A percentile compares a stretch with the other conserved stretches of the same genome.
phyloP scores from a whole-genome alignment of 2,329 filamentous ascomycete genomes.

The Periconia macrospinosa region DNA sequence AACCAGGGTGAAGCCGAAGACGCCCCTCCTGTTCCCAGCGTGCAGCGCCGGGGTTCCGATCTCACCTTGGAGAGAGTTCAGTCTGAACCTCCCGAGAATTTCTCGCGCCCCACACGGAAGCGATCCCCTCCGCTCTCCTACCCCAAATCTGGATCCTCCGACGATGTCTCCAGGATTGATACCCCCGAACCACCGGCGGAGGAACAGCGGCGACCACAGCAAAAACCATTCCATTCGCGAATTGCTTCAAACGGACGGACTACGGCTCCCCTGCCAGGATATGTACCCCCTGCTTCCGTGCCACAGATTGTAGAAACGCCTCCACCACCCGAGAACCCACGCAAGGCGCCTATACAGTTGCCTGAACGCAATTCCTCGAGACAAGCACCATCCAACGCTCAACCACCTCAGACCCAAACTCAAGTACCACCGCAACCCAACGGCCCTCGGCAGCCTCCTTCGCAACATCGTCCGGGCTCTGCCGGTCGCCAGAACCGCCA shows the following conservation, averaged over 20 bases:
- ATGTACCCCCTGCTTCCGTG: constrained; percentile 44
- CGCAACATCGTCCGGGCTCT: constrained; percentile 26
- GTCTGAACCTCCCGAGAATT: constrained; percentile 69
- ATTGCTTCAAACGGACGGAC: constrained; percentile 60
- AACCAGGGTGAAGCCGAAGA: constrained; percentile 53
- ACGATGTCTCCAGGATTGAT: constrained; percentile 22
- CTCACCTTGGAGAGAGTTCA: constrained; percentile 62
- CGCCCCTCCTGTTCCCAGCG: constrained; percentile 54
- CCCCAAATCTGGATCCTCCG: constrained; percentile 26
- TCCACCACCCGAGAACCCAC: constrained; percentile 38
- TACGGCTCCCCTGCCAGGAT: constrained; percentile 54
- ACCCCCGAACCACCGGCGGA: constrained; percentile 21
- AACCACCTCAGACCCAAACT: not conserved
- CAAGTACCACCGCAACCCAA: constrained; percentile 9
- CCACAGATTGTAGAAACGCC: constrained; percentile 69
- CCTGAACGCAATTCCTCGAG: constrained; percentile 58
- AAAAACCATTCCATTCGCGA: constrained; percentile 58
- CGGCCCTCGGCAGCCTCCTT: constrained; percentile 11
- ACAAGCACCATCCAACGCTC: constrained; percentile 32
- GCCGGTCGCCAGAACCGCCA: constrained; percentile 29
- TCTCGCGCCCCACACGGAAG: constrained; percentile 58
- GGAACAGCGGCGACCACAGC: constrained; percentile 41
- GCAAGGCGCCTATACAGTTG: constrained; percentile 38
- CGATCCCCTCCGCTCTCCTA: constrained; percentile 25
- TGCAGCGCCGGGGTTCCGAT: constrained; percentile 38